phyloP scores from a whole-genome alignment of 306 rosid species.

The Lathyrus sativus region DNA sequence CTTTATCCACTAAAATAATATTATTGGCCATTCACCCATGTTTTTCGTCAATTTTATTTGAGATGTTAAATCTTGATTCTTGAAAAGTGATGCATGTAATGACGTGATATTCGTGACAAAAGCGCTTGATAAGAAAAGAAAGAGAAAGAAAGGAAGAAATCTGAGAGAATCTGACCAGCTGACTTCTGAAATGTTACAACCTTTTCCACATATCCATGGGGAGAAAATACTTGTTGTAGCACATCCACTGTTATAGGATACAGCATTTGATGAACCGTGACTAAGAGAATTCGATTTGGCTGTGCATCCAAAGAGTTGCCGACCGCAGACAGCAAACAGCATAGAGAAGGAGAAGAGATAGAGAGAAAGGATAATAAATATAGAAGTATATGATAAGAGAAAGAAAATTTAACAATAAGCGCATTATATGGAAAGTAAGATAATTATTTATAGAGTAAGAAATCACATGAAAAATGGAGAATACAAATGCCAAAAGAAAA shows the following conservation, averaged over 20 bases:
- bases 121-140: conserved; percentile 45
- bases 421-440: conserved; percentile 21
- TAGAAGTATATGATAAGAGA: conserved; percentile 60
- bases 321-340: conserved; percentile 77
- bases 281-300: conserved; percentile 99
- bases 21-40: not conserved
- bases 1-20: not conserved
- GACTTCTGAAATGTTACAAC: conserved; percentile 99
- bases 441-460: not conserved
- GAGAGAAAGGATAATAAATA: conserved; percentile 90
- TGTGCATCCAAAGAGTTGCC: conserved; percentile 74
- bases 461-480: conserved; percentile 15
- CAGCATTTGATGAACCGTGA: conserved; percentile 97
- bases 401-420: conserved; percentile 43
- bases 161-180: conserved; percentile 96
- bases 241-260: conserved; percentile 99
- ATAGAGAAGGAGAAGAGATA: conserved; percentile 82
- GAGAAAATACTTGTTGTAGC: conserved; percentile 97
- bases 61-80: not conserved
- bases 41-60: not conserved
- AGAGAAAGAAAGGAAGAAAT: conserved; percentile 59
- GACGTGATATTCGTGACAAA: not conserved
- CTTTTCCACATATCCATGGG: conserved; percentile 99
- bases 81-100: not conserved
- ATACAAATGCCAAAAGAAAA: conserved; percentile 7